A percentile compares a stretch with the other conserved stretches of the same genome.
phyloP scores from a whole-genome alignment of 2,329 filamentous ascomycete species.

The Cercospora brassicicola region DNA sequence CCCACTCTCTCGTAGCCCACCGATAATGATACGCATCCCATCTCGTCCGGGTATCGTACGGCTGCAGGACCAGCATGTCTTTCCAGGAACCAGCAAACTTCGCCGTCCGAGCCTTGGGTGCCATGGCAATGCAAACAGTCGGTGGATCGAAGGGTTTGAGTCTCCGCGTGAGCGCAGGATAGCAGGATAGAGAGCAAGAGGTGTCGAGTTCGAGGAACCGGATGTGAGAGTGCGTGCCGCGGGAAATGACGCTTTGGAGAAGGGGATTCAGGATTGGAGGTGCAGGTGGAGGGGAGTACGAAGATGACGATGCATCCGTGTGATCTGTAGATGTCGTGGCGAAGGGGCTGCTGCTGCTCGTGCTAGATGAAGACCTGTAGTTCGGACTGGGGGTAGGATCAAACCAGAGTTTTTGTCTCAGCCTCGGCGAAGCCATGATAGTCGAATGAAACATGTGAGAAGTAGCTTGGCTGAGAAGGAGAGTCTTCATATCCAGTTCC shows the following conservation, averaged over 20 bases:
- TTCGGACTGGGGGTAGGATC: slow-evolving; percentile 2
- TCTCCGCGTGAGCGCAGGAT: slow-evolving; percentile 4
- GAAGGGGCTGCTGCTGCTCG: neutral
- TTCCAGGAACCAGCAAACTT: slow-evolving; percentile 2
- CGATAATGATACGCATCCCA: slow-evolving; percentile 14
- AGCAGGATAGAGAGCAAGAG: neutral
- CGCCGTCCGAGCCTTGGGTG: neutral
- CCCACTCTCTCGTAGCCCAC: slow-evolving; percentile 9
- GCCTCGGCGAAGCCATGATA: slow-evolving; percentile 2
- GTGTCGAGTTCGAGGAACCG: slow-evolving; percentile 11
- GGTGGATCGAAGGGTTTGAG: slow-evolving; percentile 5
- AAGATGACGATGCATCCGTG: neutral
- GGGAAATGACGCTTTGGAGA: neutral
- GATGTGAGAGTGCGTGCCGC: slow-evolving; percentile 8
- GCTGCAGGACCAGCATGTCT: slow-evolving; percentile 3
- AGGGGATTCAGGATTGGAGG: slow-evolving; percentile 5
- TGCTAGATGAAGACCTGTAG: neutral
- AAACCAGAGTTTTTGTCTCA: slow-evolving; percentile 15
- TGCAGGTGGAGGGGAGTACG: neutral
- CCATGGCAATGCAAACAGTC: slow-evolving; percentile 9
- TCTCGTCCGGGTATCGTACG: neutral
- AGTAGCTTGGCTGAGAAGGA: slow-evolving; percentile 12
- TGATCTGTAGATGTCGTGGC: neutral
- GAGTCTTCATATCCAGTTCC: slow-evolving; percentile 14
- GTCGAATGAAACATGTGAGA: slow-evolving; percentile 10